These are phyloP conservation scores for Flaveria floridana DNA, from an alignment of 140 eudicot species.

Conservation along the genomic window DNA sequence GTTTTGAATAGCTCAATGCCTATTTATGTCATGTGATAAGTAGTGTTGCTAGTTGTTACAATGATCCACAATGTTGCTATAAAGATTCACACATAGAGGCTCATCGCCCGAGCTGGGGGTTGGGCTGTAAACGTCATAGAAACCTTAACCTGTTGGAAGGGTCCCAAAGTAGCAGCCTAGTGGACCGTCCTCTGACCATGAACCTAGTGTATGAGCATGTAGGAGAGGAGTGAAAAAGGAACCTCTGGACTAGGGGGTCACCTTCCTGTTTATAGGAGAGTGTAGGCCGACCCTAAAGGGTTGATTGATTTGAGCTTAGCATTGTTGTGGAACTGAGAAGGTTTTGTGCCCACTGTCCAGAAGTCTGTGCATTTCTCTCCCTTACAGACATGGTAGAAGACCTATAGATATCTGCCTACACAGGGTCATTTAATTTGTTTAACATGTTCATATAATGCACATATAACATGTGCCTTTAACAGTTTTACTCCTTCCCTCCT, in stretches of 20 bases:
- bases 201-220: not conserved
- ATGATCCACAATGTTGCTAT: not conserved
- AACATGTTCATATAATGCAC: slow-evolving; percentile 3
- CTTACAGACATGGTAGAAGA: not conserved
- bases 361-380: not conserved
- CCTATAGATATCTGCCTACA: not conserved
- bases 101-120: not conserved
- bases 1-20: not conserved
- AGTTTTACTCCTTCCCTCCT: not conserved
- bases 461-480: not conserved
- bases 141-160: not conserved
- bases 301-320: not conserved
- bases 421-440: not conserved
- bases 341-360: not conserved
- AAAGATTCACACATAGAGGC: not conserved
- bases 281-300: not conserved
- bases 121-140: not conserved
- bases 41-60: not conserved
- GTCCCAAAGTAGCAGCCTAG: not conserved
- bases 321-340: slow-evolving; percentile 15
- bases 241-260: not conserved
- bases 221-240: not conserved
- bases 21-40: not conserved
- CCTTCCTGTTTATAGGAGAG: not conserved
- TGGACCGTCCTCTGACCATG: not conserved